These are phyloP conservation scores for Iris pallida DNA, from an alignment of 116 monocot genomes.

Conservation along the genomic window DNA sequence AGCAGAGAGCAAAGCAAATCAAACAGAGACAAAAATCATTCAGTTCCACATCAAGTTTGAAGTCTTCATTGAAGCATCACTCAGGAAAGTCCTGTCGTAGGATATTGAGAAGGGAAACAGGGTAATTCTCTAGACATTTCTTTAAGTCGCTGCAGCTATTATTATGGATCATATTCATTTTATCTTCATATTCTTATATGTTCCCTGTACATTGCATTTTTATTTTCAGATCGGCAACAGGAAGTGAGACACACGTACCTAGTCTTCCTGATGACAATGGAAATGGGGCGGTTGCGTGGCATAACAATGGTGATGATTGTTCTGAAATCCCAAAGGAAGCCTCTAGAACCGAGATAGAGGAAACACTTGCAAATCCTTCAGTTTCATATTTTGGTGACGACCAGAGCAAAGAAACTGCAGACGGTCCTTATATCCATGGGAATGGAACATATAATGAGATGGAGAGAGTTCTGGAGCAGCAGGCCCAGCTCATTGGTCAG, in stretches of 20 bases:
- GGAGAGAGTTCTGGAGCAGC: slow-evolving; percentile 72
- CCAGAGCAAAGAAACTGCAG: slow-evolving; percentile 16
- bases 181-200: no score
- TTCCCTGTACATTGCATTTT: neutral
- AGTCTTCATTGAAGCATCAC: slow-evolving; percentile 51
- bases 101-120: slow-evolving; percentile 37
- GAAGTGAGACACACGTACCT: slow-evolving; percentile 26
- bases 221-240: slow-evolving; percentile 35
- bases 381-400: slow-evolving; percentile 10
- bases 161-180: no score
- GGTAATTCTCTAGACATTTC: slow-evolving; percentile 23
- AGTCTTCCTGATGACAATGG: slow-evolving; percentile 9
- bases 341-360: slow-evolving; percentile 16
- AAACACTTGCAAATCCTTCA: neutral
- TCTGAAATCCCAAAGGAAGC: slow-evolving; percentile 16
- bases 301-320: slow-evolving; percentile 12
- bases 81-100: slow-evolving; percentile 78
- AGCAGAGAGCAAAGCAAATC: slow-evolving; percentile 41
- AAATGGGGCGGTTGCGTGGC: slow-evolving; percentile 6
- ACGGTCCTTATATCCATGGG: slow-evolving; percentile 10
- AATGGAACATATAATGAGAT: slow-evolving; percentile 49
- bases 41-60: slow-evolving; percentile 23
- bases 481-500: slow-evolving; percentile 71
- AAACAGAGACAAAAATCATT: slow-evolving; percentile 41
- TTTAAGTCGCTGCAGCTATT: neutral